Evolutionary conservation across 768 basidiomycete species (phyloP).

Genomic region (Tulasnella sp.): DNA sequence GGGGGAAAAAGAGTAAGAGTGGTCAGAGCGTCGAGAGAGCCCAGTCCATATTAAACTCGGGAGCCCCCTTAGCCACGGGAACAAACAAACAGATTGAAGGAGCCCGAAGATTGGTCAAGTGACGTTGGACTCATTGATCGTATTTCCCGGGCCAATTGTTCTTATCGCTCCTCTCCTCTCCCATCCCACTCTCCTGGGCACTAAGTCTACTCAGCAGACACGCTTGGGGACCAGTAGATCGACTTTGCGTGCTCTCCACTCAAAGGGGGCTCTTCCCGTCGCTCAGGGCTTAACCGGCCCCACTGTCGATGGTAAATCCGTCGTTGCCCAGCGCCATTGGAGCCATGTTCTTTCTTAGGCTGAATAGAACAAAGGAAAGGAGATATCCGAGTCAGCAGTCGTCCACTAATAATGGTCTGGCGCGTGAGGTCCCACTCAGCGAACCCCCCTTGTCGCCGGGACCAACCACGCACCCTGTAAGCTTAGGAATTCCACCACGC

Average conservation of each 20-base stretch:
- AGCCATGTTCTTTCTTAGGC: not conserved
- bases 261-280: not conserved
- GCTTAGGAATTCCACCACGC: not conserved
- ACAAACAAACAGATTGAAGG: not conserved
- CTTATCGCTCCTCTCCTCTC: not conserved
- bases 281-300: not conserved
- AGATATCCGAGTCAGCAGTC: not conserved
- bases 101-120: not conserved
- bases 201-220: not conserved
- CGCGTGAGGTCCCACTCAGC: not conserved
- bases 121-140: not conserved
- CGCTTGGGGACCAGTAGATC: not conserved
- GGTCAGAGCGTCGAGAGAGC: not conserved
- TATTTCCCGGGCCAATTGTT: not conserved
- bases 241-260: not conserved
- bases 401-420: not conserved
- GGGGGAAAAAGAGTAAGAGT: not conserved
- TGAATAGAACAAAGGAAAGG: not conserved
- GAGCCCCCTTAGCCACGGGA: not conserved
- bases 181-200: not conserved
- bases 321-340: not conserved
- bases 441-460: not conserved
- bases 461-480: not conserved
- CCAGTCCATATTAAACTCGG: not conserved
- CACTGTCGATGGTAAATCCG: not conserved